phyloP scores from a whole-genome alignment of 768 basidiomycete species.

The Rhodotorula paludigena region DNA sequence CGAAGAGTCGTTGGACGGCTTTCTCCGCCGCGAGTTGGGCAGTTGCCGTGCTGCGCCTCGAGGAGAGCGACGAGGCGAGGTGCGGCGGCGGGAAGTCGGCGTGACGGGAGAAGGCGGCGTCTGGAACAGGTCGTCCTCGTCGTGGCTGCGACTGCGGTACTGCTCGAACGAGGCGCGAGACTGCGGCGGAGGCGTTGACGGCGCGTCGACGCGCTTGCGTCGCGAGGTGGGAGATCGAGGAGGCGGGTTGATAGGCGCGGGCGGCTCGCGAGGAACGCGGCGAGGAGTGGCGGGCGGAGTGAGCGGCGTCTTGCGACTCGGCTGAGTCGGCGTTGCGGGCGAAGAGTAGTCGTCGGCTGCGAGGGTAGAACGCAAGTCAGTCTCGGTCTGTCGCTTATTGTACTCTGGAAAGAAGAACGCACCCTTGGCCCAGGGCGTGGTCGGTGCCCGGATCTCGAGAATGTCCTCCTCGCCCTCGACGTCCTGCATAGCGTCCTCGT shows the following conservation, averaged over 20 bases:
- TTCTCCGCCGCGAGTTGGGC: conserved; percentile 19
- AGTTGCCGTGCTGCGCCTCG: background rate
- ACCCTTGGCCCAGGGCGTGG: conserved; percentile 16
- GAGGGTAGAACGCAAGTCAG: background rate
- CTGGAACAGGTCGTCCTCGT: background rate
- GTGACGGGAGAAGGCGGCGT: conserved; percentile 33
- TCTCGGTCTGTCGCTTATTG: background rate
- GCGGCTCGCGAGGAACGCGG: conserved; percentile 1
- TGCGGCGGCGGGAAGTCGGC: conserved; percentile 14
- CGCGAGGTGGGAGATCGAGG: background rate
- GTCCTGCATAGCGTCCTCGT: conserved; percentile 31
- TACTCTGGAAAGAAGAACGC: background rate
- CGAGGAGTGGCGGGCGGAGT: conserved; percentile 34
- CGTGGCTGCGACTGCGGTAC: background rate
- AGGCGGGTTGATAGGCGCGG: conserved; percentile 4
- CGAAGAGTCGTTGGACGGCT: conserved; percentile 20
- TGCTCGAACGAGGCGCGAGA: conserved; percentile 14
- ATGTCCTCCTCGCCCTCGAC: conserved; percentile 17
- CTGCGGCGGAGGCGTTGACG: conserved; percentile 16
- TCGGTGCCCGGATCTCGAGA: conserved; percentile 1
- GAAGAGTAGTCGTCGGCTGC: conserved; percentile 6
- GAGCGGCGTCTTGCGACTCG: conserved; percentile 17
- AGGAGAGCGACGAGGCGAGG: background rate
- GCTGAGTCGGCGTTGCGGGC: conserved; percentile 21
- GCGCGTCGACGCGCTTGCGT: conserved; percentile 3